Conservation (phyloP, 495 filamentous ascomycete genomes). For the Chaetomium tenue region DNA sequence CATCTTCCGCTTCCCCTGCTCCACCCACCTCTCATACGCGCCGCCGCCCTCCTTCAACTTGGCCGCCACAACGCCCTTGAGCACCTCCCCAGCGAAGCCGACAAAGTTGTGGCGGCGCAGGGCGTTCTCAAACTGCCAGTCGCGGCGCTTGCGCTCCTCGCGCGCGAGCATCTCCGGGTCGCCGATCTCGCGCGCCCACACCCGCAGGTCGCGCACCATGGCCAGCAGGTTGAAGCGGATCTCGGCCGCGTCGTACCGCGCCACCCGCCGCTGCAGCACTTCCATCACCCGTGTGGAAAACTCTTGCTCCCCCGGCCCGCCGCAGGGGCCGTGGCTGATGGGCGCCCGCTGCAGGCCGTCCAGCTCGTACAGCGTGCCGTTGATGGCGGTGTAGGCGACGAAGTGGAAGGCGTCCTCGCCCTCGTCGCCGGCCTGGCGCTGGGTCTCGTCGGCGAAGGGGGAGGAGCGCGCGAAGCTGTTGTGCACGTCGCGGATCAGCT, state of each 20-base stretch:
- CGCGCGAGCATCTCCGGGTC: constrained; percentile 72
- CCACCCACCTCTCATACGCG: constrained; percentile 78
- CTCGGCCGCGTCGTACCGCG: constrained; percentile 78
- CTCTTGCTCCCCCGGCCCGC: constrained; percentile 43
- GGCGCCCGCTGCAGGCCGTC: constrained; percentile 92
- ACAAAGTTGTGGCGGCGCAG: constrained; percentile 93
- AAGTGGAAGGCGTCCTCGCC: constrained; percentile 94
- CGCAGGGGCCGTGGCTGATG: constrained; percentile 79
- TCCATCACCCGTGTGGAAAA: constrained; percentile 84
- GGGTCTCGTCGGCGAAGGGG: constrained; percentile 88
- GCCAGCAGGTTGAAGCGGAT: constrained; percentile 96
- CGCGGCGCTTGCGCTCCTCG: constrained; percentile 80
- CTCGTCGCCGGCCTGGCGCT: constrained; percentile 56
- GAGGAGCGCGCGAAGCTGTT: constrained; percentile 87
- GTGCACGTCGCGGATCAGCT: constrained; percentile 86
- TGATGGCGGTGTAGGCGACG: constrained; percentile 85
- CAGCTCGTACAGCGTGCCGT: constrained; percentile 83
- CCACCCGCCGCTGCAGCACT: constrained; percentile 80
- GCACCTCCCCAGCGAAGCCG: constrained; percentile 85
- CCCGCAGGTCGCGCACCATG: constrained; percentile 77
- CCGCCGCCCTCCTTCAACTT: constrained; percentile 66
- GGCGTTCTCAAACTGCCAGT: constrained; percentile 96
- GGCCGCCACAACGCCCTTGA: constrained; percentile 73
- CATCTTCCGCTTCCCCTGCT: constrained; percentile 68
- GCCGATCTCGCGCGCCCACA: constrained; percentile 74